phyloP scores from a whole-genome alignment of 192 early-diverging fungal species.

The Dissophora ornata region DNA sequence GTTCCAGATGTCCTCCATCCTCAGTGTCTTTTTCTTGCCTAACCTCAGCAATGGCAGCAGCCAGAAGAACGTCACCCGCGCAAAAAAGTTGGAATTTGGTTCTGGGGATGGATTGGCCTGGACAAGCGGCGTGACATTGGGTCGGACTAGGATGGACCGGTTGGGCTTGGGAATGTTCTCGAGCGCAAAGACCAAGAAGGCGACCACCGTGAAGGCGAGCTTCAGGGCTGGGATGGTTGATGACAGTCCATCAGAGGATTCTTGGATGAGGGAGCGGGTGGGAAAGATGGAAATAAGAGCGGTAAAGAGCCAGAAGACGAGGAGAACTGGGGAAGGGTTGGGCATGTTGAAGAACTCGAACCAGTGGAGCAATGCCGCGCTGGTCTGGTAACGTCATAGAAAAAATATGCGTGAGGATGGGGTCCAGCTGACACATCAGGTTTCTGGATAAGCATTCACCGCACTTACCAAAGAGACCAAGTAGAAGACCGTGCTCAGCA shows the following conservation, averaged over 20 bases:
- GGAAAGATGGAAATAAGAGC: slow-evolving; percentile 52
- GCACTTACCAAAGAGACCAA: slow-evolving; percentile 17
- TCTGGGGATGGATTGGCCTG: slow-evolving; percentile 46
- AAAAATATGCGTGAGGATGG: neutral
- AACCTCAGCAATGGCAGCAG: slow-evolving; percentile 42
- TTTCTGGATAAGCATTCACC: neutral
- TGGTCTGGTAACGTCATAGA: slow-evolving; percentile 30
- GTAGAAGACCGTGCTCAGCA: slow-evolving; percentile 29
- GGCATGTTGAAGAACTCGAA: slow-evolving; percentile 47
- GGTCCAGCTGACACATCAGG: neutral
- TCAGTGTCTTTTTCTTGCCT: slow-evolving; percentile 41
- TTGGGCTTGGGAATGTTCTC: slow-evolving; percentile 58
- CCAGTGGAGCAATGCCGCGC: slow-evolving; percentile 17
- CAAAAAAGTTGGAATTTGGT: slow-evolving; percentile 39
- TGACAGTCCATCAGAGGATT: slow-evolving; percentile 11
- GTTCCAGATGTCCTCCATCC: slow-evolving; percentile 46
- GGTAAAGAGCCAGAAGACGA: slow-evolving; percentile 65
- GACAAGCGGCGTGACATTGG: slow-evolving; percentile 7
- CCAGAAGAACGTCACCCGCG: slow-evolving; percentile 55
- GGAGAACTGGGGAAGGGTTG: slow-evolving; percentile 56
- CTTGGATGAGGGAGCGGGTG: slow-evolving; percentile 54
- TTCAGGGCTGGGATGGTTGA: slow-evolving; percentile 40
- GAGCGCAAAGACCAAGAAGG: slow-evolving; percentile 54
- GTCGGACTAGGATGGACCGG: slow-evolving; percentile 16
- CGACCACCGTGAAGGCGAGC: slow-evolving; percentile 33